Base-by-base conservation (phyloP, 177 flowering plant species). In the Tripterygium wilfordii region DNA sequence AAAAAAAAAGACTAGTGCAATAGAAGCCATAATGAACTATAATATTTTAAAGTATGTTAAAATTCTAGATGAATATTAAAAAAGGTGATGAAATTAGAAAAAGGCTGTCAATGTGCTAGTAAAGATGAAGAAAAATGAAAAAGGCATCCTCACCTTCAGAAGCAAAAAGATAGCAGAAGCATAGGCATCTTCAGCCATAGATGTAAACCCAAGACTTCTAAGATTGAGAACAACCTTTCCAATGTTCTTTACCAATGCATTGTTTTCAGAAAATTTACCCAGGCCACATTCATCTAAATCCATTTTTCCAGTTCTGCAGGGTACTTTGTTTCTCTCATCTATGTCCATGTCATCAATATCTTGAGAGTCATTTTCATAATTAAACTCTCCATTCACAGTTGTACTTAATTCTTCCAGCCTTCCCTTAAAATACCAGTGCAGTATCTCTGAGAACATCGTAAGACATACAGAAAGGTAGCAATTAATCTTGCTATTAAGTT, bases 151-250 rank as follows among this genome's bases (percentile, higher is more conserved):
- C 61, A 89, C 98, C 91, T 86, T 84, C 63, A 92, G 65, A 46
- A 89, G 88, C 43, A 64, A 61, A 69, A 92, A 89, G 36, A 92
- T 84, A 1, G 97, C 91, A 72, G 96, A 84, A 52, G 99, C 94
- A 67, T 89, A 92, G 32, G 99, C 96, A 81, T 87, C 94, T 77
- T 92, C 99, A 40, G 99, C 67, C 83, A 89, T 79, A 31, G 97
- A 84, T 23, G 86, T 72, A 64, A 92, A 87, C 20, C 96, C 96
- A 56, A 92, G 73, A 71, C 68, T 77, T 74, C 91, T 76, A 33
- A 92, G 89, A 63, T 87, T 77, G 56, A 65, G 83, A 48, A 89
- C 97, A 65, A 89, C 90, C 58, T 70, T 78, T 56, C 97, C 99
- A 42, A 92, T 85, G 63, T 71, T 87, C 60, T 50, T 75, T 62